A percentile compares a stretch with the other conserved stretches of the same genome.
Conservation (phyloP, 768 basidiomycete genomes). For the Phanerodontia chrysosporium region DNA sequence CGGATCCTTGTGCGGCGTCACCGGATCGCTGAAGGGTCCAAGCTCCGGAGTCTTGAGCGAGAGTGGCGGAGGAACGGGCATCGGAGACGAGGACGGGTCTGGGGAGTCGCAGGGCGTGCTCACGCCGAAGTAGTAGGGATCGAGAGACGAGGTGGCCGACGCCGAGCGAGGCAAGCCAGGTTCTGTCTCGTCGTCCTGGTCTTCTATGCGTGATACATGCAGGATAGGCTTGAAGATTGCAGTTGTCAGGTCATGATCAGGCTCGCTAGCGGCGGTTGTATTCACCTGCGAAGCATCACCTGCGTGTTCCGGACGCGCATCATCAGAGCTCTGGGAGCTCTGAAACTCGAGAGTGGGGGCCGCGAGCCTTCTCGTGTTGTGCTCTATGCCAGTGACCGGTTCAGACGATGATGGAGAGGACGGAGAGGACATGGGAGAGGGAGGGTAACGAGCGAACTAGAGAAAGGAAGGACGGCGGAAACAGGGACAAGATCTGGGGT, state of each 20-base stretch:
- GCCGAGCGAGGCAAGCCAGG: constrained; percentile 59
- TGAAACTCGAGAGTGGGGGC: constrained; percentile 49
- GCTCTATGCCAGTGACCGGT: constrained; percentile 35
- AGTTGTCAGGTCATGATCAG: background rate
- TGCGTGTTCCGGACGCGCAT: constrained; percentile 37
- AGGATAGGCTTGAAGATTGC: constrained; percentile 18
- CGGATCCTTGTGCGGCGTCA: constrained; percentile 74
- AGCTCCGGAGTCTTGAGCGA: constrained; percentile 63
- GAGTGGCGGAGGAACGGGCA: constrained; percentile 19
- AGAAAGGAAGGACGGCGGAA: constrained; percentile 30
- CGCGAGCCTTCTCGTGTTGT: constrained; percentile 44
- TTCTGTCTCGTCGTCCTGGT: constrained; percentile 31
- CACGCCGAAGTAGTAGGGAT: constrained; percentile 84
- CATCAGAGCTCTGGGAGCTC: constrained; percentile 36
- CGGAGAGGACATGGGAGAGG: constrained; percentile 37
- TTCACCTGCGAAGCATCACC: constrained; percentile 31
- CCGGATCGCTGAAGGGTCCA: constrained; percentile 43
- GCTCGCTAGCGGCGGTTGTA: constrained; percentile 13
- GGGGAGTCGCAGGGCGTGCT: constrained; percentile 69
- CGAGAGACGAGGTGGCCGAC: constrained; percentile 77
- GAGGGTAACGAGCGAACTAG: constrained; percentile 33
- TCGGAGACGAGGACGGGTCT: constrained; percentile 36
- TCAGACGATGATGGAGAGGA: constrained; percentile 35
- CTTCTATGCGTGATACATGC: constrained; percentile 39
- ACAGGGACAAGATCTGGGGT: constrained; percentile 17